phyloP scores from a whole-genome alignment of 768 basidiomycete genomes.

The Amanita pseudoporphyria region DNA sequence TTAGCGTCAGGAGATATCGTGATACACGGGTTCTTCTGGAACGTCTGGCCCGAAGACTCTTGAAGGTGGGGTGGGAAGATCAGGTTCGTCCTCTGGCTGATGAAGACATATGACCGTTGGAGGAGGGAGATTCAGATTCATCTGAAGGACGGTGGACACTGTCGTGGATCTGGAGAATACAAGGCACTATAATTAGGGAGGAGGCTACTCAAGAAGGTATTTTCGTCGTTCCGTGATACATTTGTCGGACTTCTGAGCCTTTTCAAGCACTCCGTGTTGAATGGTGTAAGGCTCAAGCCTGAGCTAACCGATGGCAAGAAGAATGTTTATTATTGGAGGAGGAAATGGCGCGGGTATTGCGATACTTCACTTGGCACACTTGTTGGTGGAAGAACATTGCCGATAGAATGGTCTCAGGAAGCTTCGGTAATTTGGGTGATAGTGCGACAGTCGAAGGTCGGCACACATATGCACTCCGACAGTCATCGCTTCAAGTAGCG shows the following conservation, averaged over 20 bases:
- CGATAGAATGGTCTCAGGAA: too few relatives aligned
- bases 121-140: not conserved
- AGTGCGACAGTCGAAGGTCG: too few relatives aligned
- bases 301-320: conserved; percentile 4
- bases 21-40: not conserved
- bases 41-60: not conserved
- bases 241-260: not conserved
- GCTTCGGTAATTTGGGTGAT: too few relatives aligned
- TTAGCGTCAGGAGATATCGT: not conserved
- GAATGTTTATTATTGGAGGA: conserved; percentile 1
- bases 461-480: not conserved
- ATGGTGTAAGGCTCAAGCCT: not conserved
- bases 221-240: not conserved
- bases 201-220: not conserved
- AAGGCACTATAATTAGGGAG: not conserved
- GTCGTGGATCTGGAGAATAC: too few relatives aligned
- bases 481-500: not conserved
- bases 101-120: not conserved
- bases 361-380: not conserved
- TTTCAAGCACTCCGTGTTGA: too few relatives aligned
- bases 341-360: not conserved
- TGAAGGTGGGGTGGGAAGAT: not conserved
- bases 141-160: not conserved
- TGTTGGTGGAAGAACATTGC: not conserved
- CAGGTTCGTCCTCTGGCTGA: not conserved